phyloP scores from a whole-genome alignment of 208 protist genomes.

The Leishmania gerbilli region DNA sequence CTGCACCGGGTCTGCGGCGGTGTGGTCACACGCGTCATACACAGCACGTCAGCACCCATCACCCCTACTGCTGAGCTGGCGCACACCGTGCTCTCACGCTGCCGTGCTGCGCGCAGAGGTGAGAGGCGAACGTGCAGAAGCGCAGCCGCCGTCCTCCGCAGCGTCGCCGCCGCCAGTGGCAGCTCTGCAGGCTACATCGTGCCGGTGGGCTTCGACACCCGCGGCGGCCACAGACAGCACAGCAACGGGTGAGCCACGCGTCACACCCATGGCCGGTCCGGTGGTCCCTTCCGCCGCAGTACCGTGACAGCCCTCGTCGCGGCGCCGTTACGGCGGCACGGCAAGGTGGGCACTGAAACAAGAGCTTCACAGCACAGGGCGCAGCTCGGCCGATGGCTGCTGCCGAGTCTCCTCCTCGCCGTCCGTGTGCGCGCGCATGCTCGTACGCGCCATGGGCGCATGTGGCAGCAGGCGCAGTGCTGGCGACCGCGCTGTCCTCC shows the following conservation, averaged over 20 bases:
- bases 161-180: not conserved
- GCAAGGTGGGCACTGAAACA: no score
- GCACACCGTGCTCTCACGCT: not conserved
- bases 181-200: not conserved
- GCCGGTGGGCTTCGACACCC: not conserved
- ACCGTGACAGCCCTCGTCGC: not conserved
- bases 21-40: conserved; percentile 25
- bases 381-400: not conserved
- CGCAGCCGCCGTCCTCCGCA: not conserved
- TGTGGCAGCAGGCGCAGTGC: not conserved
- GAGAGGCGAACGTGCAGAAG: not conserved
- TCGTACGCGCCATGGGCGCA: not conserved
- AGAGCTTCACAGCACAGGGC: not conserved
- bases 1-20: not conserved
- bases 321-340: not conserved
- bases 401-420: not conserved
- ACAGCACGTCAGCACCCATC: not conserved
- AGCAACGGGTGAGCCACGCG: not conserved
- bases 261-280: not conserved
- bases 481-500: not conserved
- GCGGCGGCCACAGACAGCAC: no score
- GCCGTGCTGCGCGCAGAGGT: not conserved
- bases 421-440: conserved; percentile 5
- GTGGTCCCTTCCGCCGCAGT: not conserved
- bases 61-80: not conserved